phyloP scores from a whole-genome alignment of 2,329 filamentous ascomycete species.

The Nothopassalora personata region DNA sequence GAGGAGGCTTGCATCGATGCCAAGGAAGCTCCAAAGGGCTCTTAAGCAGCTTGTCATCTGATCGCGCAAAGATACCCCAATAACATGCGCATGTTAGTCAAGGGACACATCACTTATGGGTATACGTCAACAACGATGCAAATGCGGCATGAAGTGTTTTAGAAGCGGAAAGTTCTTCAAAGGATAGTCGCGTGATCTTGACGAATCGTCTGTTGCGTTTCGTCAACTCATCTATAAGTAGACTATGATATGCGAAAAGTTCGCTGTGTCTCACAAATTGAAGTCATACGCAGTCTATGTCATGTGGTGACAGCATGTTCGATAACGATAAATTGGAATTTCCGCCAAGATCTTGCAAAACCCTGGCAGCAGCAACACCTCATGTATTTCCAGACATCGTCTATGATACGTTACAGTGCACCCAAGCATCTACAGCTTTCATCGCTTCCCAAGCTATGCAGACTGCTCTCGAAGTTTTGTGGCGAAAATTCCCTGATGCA shows the following conservation, averaged over 20 bases:
- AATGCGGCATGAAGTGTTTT: conserved; percentile 24
- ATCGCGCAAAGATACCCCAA: conserved; percentile 14
- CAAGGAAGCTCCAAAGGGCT: conserved; percentile 75
- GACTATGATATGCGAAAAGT: conserved; percentile 19
- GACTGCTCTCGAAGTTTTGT: neutral
- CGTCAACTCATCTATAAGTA: conserved; percentile 22
- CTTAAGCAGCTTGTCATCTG: conserved; percentile 12
- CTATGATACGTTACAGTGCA: too few relatives aligned
- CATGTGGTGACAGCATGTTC: neutral
- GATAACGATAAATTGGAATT: neutral
- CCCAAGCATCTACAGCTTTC: too few relatives aligned
- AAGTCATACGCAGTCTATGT: neutral
- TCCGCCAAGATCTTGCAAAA: neutral
- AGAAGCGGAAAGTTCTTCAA: conserved; percentile 20
- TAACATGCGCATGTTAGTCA: conserved; percentile 13
- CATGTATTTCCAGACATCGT: neutral
- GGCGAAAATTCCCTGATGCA: neutral
- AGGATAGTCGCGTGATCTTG: conserved; percentile 24
- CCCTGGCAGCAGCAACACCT: neutral
- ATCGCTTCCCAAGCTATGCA: neutral
- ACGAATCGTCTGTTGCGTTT: conserved; percentile 15
- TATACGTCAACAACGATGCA: conserved; percentile 16
- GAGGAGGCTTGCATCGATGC: conserved; percentile 88
- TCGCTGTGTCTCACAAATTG: neutral
- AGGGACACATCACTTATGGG: conserved; percentile 17